Evolutionary conservation across 1,284 basidiomycete genomes (phyloP).

Genomic region (Phenoliferia sp.): DNA sequence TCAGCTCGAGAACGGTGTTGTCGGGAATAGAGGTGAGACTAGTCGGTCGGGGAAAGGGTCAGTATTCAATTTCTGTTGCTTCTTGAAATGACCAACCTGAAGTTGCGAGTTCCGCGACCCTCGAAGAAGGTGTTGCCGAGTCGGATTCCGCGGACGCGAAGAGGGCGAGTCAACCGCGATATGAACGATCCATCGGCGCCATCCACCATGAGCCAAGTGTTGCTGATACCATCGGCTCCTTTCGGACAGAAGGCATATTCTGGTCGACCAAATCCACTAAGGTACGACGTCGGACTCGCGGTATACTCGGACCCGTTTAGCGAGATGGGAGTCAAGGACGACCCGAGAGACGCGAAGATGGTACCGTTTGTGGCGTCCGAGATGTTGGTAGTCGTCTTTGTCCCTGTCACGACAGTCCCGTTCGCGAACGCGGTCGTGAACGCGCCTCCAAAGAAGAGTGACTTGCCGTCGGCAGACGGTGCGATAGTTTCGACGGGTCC

Average conservation of each 20-base stretch:
- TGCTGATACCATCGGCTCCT: slow-evolving; percentile 65
- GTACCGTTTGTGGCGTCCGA: slow-evolving; percentile 38
- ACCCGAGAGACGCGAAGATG: slow-evolving; percentile 77
- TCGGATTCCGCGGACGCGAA: slow-evolving; percentile 71
- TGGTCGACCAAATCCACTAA: slow-evolving; percentile 64
- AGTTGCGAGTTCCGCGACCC: slow-evolving; percentile 73
- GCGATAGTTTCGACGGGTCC: slow-evolving; percentile 76
- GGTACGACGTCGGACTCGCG: slow-evolving; percentile 64
- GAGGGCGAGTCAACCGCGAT: slow-evolving; percentile 64
- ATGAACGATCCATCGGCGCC: slow-evolving; percentile 65
- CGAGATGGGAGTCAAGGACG: slow-evolving; percentile 74
- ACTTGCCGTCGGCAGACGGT: slow-evolving; percentile 62
- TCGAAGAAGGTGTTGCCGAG: slow-evolving; percentile 83
- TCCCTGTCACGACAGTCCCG: slow-evolving; percentile 6
- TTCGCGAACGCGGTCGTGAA: slow-evolving; percentile 50
- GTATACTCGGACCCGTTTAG: slow-evolving; percentile 56
- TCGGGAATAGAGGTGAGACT: slow-evolving; percentile 38
- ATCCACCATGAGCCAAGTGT: slow-evolving; percentile 78
- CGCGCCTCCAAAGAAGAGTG: slow-evolving; percentile 80
- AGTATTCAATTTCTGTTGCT: background rate
- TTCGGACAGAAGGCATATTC: slow-evolving; percentile 76
- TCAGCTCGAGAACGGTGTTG: slow-evolving; percentile 35
- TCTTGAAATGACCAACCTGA: slow-evolving; percentile 58
- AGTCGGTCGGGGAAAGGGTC: background rate
- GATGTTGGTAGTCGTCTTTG: slow-evolving; percentile 3